These are phyloP conservation scores for Stevia rebaudiana DNA, from an alignment of 140 eudicot genomes.

Conservation along the genomic window DNA sequence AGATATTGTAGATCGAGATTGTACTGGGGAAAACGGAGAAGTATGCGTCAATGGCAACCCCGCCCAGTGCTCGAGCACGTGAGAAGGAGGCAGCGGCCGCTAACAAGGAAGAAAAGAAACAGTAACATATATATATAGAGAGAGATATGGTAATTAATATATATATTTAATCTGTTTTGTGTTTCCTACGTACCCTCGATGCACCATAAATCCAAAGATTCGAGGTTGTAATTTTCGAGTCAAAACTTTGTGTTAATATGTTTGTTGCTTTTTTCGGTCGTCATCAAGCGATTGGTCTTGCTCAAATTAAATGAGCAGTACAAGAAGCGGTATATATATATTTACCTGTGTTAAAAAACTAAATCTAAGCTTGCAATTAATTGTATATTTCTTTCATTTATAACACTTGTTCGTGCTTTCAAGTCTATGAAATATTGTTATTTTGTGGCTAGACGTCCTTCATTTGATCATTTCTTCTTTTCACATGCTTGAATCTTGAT, in stretches of 20 bases:
- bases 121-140: slow-evolving; percentile 20
- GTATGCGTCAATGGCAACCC: slow-evolving; percentile 50
- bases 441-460: neutral
- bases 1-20: slow-evolving; percentile 61
- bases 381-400: slow-evolving; percentile 8
- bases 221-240: slow-evolving; percentile 29
- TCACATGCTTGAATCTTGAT: too few species aligned
- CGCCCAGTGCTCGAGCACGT: slow-evolving; percentile 31
- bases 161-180: slow-evolving; percentile 13
- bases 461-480: too few species aligned
- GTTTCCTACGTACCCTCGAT: neutral
- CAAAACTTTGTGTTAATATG: slow-evolving; percentile 33
- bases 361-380: slow-evolving; percentile 17
- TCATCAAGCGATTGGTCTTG: slow-evolving; percentile 31
- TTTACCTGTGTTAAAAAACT: slow-evolving; percentile 27
- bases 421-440: neutral
- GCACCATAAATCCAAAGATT: slow-evolving; percentile 23
- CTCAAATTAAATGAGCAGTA: slow-evolving; percentile 23
- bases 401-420: slow-evolving; percentile 2
- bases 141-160: slow-evolving; percentile 17
- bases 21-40: slow-evolving; percentile 69
- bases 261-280: slow-evolving; percentile 28
- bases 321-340: slow-evolving; percentile 10
- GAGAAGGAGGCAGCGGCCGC: slow-evolving; percentile 40
- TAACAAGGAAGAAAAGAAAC: slow-evolving; percentile 34